Conservation (phyloP, 169 alveolate species). For the Plasmodium vinckei region DNA sequence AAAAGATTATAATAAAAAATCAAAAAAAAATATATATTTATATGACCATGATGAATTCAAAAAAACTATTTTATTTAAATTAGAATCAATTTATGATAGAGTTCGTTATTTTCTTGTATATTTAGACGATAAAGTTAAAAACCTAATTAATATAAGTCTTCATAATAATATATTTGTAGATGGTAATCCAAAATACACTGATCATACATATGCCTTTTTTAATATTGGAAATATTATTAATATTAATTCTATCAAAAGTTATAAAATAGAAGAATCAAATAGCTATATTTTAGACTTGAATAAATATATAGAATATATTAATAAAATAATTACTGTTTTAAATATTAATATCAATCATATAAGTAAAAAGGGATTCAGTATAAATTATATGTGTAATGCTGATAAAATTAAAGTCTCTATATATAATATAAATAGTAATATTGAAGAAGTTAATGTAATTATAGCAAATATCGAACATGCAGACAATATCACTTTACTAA, state of each 20-base stretch:
- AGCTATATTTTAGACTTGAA: neutral
- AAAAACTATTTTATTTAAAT: constrained; percentile 1
- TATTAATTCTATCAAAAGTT: neutral
- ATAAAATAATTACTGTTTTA: constrained; percentile 1
- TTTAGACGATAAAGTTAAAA: constrained; percentile 41
- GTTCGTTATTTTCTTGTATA: neutral
- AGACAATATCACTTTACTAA: neutral
- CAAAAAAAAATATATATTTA: constrained; percentile 9
- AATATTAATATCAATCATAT: constrained; percentile 13
- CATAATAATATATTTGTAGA: neutral
- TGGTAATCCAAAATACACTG: neutral
- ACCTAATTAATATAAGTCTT: constrained; percentile 32
- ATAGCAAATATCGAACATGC: neutral
- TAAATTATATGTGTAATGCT: constrained; percentile 39
- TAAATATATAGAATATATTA: constrained; percentile 23
- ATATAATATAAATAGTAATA: constrained; percentile 20
- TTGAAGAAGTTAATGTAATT: constrained; percentile 20
- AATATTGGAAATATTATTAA: neutral
- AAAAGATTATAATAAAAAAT: constrained; percentile 24
- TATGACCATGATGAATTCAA: neutral
- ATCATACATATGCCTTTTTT: neutral
- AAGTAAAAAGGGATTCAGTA: constrained; percentile 1
- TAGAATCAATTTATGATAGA: constrained; percentile 18
- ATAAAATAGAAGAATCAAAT: neutral
- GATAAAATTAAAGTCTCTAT: constrained; percentile 15